phyloP scores from a whole-genome alignment of 2,329 filamentous ascomycete species.

The Aspergillus udagawae region DNA sequence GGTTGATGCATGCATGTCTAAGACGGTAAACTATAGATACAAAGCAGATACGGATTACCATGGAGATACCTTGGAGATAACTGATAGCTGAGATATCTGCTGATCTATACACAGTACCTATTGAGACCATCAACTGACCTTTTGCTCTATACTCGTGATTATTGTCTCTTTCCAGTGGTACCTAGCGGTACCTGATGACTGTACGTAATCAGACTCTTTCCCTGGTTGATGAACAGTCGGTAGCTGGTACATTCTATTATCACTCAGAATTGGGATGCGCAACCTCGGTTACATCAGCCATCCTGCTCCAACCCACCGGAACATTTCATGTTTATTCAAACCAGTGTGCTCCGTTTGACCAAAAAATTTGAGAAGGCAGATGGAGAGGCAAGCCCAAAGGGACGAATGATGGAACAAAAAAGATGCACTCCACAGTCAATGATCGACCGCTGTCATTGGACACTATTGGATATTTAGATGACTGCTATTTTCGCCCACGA shows the following conservation, averaged over 20 bases:
- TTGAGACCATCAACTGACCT: background rate
- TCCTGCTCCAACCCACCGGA: background rate
- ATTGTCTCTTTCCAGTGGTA: background rate
- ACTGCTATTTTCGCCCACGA: slow-evolving; percentile 12
- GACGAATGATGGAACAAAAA: slow-evolving; percentile 3
- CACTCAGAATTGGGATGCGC: background rate
- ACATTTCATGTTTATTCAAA: background rate
- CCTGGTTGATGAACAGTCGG: background rate
- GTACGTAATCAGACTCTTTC: background rate
- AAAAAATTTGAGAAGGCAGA: too few relatives aligned
- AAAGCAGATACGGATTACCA: background rate
- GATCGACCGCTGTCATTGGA: background rate
- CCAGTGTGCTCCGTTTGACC: background rate
- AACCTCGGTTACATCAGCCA: background rate
- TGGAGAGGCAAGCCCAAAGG: background rate
- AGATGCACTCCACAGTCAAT: slow-evolving; percentile 7
- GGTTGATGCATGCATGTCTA: too few relatives aligned
- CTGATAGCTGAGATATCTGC: background rate
- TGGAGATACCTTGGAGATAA: background rate
- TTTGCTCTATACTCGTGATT: background rate
- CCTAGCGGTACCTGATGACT: background rate
- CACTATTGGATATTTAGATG: background rate
- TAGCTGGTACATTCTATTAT: background rate
- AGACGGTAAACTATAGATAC: too few relatives aligned
- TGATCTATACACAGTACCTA: background rate